Conservation (phyloP, 2,329 filamentous ascomycete genomes). For the Claviceps monticola region DNA sequence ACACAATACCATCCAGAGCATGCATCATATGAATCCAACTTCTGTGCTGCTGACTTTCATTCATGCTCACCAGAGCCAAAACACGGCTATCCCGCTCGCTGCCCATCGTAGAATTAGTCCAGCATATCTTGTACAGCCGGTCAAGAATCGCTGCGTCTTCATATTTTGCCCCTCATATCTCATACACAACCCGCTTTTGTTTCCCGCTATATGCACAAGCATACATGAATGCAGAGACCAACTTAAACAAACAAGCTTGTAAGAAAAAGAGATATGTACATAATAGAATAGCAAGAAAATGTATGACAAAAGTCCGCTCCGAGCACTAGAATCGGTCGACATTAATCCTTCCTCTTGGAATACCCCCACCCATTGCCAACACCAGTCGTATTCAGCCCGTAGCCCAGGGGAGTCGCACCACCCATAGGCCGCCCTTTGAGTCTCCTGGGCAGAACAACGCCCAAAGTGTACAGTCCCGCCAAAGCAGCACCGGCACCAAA, state of each 20-base stretch:
- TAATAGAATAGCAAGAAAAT: background rate
- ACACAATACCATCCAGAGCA: too few species aligned
- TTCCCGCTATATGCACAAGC: background rate
- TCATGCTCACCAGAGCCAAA: too few species aligned
- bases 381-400: constrained; percentile 30
- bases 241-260: background rate
- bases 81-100: too few species aligned
- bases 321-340: background rate
- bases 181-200: background rate
- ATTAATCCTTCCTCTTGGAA: constrained; percentile 28
- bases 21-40: too few species aligned
- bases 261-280: background rate
- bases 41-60: too few species aligned
- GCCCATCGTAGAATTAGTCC: too few species aligned
- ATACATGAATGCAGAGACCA: background rate
- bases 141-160: background rate
- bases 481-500: constrained; percentile 42
- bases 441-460: constrained; percentile 41
- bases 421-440: constrained; percentile 37
- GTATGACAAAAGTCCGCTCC: background rate
- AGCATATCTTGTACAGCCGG: too few species aligned
- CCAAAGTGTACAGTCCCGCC: constrained; percentile 46
- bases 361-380: constrained; percentile 48
- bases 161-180: background rate
- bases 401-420: constrained; percentile 43